Evolutionary conservation across 2,329 filamentous ascomycete genomes (phyloP).

Genomic region (Septoria petroselini): DNA sequence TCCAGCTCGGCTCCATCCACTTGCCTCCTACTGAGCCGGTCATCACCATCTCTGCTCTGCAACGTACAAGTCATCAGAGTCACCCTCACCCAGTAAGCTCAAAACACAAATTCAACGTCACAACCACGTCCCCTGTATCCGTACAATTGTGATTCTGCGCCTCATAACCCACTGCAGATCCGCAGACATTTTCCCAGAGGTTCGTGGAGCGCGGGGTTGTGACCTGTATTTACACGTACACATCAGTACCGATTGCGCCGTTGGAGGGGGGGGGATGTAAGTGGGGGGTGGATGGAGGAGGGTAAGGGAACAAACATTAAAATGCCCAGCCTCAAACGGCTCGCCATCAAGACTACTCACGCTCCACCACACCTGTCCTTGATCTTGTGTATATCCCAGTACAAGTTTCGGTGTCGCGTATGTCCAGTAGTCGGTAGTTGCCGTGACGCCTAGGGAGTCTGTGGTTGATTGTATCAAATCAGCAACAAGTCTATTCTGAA

Average conservation of each 20-base stretch:
- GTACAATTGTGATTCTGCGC: conserved; percentile 24
- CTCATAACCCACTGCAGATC: conserved; percentile 17
- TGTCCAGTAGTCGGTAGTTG: conserved; percentile 19
- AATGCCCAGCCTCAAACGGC: conserved; percentile 10
- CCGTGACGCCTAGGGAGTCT: conserved; percentile 34
- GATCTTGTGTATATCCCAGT: conserved; percentile 6
- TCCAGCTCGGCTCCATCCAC: too few relatives aligned
- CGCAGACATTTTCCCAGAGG: conserved; percentile 11
- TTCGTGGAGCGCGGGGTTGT: background rate
- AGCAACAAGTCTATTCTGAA: background rate
- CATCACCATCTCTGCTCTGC: too few relatives aligned
- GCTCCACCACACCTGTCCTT: conserved; percentile 15
- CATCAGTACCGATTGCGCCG: too few relatives aligned
- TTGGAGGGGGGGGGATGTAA: background rate
- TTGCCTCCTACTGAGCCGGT: too few relatives aligned
- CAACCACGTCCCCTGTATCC: conserved; percentile 21
- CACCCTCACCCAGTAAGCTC: background rate
- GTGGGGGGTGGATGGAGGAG: background rate
- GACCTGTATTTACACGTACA: background rate
- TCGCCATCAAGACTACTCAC: conserved; percentile 14
- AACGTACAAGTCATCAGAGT: too few relatives aligned
- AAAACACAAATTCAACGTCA: conserved; percentile 26
- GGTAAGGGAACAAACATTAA: conserved; percentile 3
- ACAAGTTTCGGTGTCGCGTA: conserved; percentile 15
- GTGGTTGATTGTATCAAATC: background rate